Evolutionary conservation across 2,329 filamentous ascomycete genomes (phyloP), one percentile per base, ranked within the genome.

Genomic region (Fusarium sp.): DNA sequence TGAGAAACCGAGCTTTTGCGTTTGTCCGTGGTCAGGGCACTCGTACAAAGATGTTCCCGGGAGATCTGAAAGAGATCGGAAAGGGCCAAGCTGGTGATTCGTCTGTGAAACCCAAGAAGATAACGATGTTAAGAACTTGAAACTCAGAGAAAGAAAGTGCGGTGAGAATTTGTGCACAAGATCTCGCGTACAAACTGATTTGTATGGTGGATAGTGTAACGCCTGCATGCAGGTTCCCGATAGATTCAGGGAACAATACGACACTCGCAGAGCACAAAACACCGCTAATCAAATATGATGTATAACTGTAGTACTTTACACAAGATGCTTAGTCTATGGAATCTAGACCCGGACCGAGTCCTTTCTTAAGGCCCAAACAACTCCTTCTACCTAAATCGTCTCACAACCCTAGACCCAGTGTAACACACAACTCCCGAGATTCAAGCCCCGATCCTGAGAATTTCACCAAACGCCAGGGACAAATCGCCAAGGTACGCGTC

Each of bases 401-500:
- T 20, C 40, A 21, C 29, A 36, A 33, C 15, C 11, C 4, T 17
- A 9, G 15, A 48, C 11, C 5, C 9, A 9, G 3, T 9, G n/a
- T 15, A 25, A 10, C 23, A 23, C 15, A 11, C 18, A 20, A 6
- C 7, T 23, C 14, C 6, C 15, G 5, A 2, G 1, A 14, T 2
- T 3, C 15, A n/a, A 6, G 14, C 0, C 29, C 29, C 25, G 7
- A 4, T 3, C 13, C 10, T n/a, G 7, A 13, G 8, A 11, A 8
- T 35, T 14, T 69, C 27, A 76, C 74, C 74, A 76, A 25, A 76
- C 29, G 4, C 73, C 74, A 9, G 78, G 80, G 14, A 83, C 58
- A 13, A 82, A 74, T 23, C 80, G 77, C 77, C 78, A 84, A 11
- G 66, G 75, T 5, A 84, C 82, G 6, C 69, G 76, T 20, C 58